Evolutionary conservation across 371 early-diverging fungal species (phyloP), one percentile per base, ranked within the genome.

Genomic region (Mortierella sp.): DNA sequence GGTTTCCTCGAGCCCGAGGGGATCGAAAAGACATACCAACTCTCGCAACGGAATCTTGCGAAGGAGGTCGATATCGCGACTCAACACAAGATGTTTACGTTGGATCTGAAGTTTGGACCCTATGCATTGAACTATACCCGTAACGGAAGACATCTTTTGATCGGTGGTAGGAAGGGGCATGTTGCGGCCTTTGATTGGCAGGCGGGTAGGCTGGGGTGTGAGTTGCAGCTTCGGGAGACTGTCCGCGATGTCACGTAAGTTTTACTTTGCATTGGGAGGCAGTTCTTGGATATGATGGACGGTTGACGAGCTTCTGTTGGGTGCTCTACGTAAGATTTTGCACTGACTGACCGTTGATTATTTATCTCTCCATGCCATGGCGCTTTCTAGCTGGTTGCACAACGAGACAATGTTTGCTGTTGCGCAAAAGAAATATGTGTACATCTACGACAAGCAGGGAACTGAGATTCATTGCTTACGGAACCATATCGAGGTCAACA

Each of bases 401-500:
- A 98, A 98, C 89, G 97, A 99, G 89, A 96, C 93, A n/a, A 90
- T 98, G 92, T 96, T 98, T 88, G 99, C 99, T 5, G 97, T 95
- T 21, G 99, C 99, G 31, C 99, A 99, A 91, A 97, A 97, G 88
- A 95, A 97, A 88, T 94, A 95, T 82, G 96, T 97, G 0, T 99
- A 96, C 81, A 97, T 99, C 73, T 99, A 99, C 88, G 98, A 99
- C 89, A 92, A 95, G 75, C 91, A 92, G 9, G 99, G 99, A 37
- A 88, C 95, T 28, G 99, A 99, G 89, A 88, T 99, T 43, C 99
- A 99, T 88, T 96, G 96, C 69, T 82, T 99, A 79, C 91, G 94
- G 76, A 93, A 96, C 55, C 97, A 98, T 82, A 90, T 90, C 19
- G 95, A 96, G 82, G 95, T 95, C 37, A 94, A 92, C 82, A 91